phyloP scores from a whole-genome alignment of 2,329 filamentous ascomycete genomes.

The Pseudocercospora fijiensis region DNA sequence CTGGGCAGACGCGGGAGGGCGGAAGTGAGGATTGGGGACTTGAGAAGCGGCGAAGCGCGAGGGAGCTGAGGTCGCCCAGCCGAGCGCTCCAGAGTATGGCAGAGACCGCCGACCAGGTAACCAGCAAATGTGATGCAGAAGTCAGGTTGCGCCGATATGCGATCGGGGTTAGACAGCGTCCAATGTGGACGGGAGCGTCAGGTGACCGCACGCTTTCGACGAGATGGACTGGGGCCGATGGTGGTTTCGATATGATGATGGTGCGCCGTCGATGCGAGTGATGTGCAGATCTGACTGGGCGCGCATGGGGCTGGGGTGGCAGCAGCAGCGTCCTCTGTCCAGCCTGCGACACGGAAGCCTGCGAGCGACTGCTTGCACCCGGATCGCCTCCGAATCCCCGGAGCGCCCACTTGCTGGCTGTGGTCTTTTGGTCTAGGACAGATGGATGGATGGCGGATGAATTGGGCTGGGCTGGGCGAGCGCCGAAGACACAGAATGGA shows the following conservation, averaged over 20 bases:
- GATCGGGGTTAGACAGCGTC: background rate
- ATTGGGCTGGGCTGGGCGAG: background rate
- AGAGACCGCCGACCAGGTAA: constrained; percentile 7
- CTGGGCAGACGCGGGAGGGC: constrained; percentile 21
- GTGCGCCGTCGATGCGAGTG: background rate
- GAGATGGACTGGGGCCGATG: background rate
- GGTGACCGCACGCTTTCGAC: constrained; percentile 1
- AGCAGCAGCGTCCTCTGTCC: background rate
- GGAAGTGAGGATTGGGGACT: constrained; percentile 11
- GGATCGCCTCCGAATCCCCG: background rate
- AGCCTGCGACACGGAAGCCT: background rate
- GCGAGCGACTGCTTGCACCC: background rate
- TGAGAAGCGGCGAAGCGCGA: constrained; percentile 7
- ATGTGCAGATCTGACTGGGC: constrained; percentile 3
- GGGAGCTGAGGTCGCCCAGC: constrained; percentile 7
- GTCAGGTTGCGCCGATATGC: background rate
- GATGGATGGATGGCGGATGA: constrained; percentile 1
- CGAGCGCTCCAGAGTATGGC: background rate
- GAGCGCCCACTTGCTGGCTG: background rate
- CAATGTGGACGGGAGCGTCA: constrained; percentile 2
- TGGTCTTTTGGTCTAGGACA: background rate
- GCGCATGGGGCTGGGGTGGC: constrained; percentile 3
- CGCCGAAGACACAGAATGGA: background rate
- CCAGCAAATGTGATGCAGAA: constrained; percentile 2
- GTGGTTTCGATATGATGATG: constrained; percentile 4